Base-by-base conservation (phyloP, 176 grass and related monocot species). In the Aegilops umbellulata region DNA sequence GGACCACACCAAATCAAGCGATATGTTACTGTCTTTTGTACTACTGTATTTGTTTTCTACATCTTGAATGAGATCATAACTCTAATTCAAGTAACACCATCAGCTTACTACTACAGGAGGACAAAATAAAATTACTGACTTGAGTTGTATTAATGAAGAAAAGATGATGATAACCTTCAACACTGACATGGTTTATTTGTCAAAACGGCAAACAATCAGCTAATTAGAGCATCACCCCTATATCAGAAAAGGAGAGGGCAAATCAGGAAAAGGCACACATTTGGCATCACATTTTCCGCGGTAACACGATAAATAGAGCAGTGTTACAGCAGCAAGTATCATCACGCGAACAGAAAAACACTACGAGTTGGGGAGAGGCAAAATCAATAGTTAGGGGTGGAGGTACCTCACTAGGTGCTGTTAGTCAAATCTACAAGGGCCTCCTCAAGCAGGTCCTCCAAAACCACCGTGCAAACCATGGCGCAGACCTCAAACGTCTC, bases 361-460 rank as follows among this genome's bases (percentile, higher is more conserved):
- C 67, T 53, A 68, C 62, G 35, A 84, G 83, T 42, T 35, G 60
- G 57, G 69, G 46, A 87, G 76, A 87, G 32, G 81, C 80, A 81
- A 90, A 84, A 87, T 84, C 82, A 86, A 80, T 76, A 85, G 86
- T 85, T 82, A 90, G 27, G 80, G 57, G 30, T 36, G 34, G 42
- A 87, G 73, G 88, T 94, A 92, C 88, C 92, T 94, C 86, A 35
- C 73, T 87, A 85, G 62, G 41, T 78, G 83, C 66, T 66, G 83
- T 72, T 84, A 94, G 72, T 69, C 69, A 91, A 90, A 83, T 94
- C 92, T 65, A 86, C 82, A 29, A 91, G 42, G 65, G 78, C 78
- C 44, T 96, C 92, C 38, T 94, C 90, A 74, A 96, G 80, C 80
- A 94, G 80, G 82, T 90, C 90, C 17, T 90, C 92, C 75, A 99